A percentile compares a stretch with the other conserved stretches of the same genome.
Conservation (phyloP, 2,329 filamentous ascomycete genomes). For the Colletotrichum incanum region DNA sequence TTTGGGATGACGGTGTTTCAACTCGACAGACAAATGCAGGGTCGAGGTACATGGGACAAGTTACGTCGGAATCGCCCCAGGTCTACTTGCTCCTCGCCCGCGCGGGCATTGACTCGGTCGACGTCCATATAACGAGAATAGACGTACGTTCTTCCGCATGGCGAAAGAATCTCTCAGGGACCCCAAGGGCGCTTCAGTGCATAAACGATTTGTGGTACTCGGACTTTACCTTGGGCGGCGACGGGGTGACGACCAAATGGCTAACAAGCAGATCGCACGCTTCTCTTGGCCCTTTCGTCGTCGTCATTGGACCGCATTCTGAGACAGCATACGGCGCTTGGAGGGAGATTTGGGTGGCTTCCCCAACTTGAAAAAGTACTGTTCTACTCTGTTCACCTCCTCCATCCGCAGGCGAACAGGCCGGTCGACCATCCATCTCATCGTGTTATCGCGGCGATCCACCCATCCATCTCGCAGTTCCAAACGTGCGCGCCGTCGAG, state of each 20-base stretch:
- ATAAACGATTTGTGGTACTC: not conserved
- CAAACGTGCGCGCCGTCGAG: constrained; percentile 12
- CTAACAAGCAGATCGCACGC: not conserved
- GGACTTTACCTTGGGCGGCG: not conserved
- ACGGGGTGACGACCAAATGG: constrained; percentile 1
- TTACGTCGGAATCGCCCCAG: not conserved
- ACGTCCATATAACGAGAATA: not conserved
- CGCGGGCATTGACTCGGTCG: constrained; percentile 15
- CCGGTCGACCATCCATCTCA: not conserved
- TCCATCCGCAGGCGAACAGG: not conserved
- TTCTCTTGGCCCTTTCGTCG: not conserved
- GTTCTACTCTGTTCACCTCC: not conserved
- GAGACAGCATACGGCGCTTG: constrained; percentile 9
- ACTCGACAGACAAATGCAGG: not conserved
- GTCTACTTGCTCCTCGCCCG: not conserved
- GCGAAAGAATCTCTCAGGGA: not conserved
- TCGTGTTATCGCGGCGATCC: constrained; percentile 1
- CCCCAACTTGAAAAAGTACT: not conserved
- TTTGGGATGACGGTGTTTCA: constrained; percentile 17
- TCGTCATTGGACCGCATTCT: constrained; percentile 23
- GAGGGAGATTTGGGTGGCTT: not conserved
- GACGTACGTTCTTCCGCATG: not conserved
- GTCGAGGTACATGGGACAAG: not conserved
- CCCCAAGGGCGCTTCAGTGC: not conserved
- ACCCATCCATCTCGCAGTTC: not conserved